Evolutionary conservation across 2,329 filamentous ascomycete species (phyloP).

Genomic region (Trichothecium roseum): DNA sequence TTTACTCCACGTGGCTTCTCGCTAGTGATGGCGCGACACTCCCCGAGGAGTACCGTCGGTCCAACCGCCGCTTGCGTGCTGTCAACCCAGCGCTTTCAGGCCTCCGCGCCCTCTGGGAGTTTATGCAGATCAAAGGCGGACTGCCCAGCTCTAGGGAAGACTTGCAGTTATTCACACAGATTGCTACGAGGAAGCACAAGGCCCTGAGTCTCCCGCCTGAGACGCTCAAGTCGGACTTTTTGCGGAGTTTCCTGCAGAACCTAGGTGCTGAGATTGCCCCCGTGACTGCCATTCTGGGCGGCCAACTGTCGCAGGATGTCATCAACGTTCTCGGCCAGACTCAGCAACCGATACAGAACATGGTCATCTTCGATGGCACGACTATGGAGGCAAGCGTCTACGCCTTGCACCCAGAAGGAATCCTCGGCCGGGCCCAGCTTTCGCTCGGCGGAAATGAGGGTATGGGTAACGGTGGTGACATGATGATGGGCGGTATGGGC

Average conservation of each 20-base stretch:
- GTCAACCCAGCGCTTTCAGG: constrained; percentile 82
- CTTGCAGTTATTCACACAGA: constrained; percentile 63
- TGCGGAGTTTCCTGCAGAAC: constrained; percentile 80
- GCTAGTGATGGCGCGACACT: constrained; percentile 68
- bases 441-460: constrained; percentile 12
- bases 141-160: constrained; percentile 52
- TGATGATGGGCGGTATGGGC: constrained; percentile 12
- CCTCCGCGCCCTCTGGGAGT: constrained; percentile 84
- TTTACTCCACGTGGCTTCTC: constrained; percentile 81
- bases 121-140: constrained; percentile 42
- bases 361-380: constrained; percentile 84
- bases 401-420: constrained; percentile 62
- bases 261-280: constrained; percentile 76
- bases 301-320: constrained; percentile 86
- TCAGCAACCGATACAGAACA: constrained; percentile 93
- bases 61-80: constrained; percentile 56
- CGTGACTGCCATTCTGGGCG: constrained; percentile 80
- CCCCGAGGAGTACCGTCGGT: constrained; percentile 54
- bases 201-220: constrained; percentile 60
- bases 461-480: constrained; percentile 6
- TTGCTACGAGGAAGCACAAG: constrained; percentile 69
- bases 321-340: constrained; percentile 89
- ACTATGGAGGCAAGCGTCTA: constrained; percentile 70
- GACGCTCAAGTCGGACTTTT: constrained; percentile 58
- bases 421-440: constrained; percentile 39